Evolutionary conservation across 2,329 filamentous ascomycete genomes (phyloP), one percentile per base, ranked within the genome.

Genomic region (Aciculosporium take): DNA sequence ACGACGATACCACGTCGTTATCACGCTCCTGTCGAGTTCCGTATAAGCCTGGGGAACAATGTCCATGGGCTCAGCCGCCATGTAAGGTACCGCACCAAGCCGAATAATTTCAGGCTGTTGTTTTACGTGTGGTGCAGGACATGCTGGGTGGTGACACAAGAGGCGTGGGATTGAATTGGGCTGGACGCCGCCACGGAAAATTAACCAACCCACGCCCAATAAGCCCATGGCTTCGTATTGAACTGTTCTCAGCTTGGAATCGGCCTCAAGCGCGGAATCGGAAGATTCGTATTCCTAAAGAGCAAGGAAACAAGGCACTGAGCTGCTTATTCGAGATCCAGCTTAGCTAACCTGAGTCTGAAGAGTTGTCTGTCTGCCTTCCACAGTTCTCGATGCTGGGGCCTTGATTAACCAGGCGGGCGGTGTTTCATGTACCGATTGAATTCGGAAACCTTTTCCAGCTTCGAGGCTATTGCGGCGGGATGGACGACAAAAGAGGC

Each of bases 1-100:
- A 29, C 27, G n/a, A 35, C 15, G 18, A n/a, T 35, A 20, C 32
- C 32, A 35, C 13, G 12, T 35, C 9, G 13, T 35, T n/a, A n/a
- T n/a, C n/a, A n/a, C n/a, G n/a, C n/a, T n/a, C n/a, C n/a, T n/a
- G 37, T 24, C 15, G 37, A 21, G 21, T 35, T 35, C 21, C 2
- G 15, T 17, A 15, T 25, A 12, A 12, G 12, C n/a, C 35, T 29
- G 12, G 35, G 20, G 15, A 28, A 29, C n/a, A n/a, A n/a, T n/a
- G n/a, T n/a, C 21, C 12, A 25, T 32, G 37, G n/a, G 8, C 23
- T 2, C 20, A 33, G 17, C 35, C 12, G 13, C 23, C 21, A 42
- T 42, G 32, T 30, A 31, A 33, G 34, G 34, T 30, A 34, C 32
- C 24, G 33, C 33, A 36, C 32, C 32, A 41, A 4, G 25, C 27